Base-by-base conservation (phyloP, 2,329 filamentous ascomycete genomes). In the Botrytis byssoidea region DNA sequence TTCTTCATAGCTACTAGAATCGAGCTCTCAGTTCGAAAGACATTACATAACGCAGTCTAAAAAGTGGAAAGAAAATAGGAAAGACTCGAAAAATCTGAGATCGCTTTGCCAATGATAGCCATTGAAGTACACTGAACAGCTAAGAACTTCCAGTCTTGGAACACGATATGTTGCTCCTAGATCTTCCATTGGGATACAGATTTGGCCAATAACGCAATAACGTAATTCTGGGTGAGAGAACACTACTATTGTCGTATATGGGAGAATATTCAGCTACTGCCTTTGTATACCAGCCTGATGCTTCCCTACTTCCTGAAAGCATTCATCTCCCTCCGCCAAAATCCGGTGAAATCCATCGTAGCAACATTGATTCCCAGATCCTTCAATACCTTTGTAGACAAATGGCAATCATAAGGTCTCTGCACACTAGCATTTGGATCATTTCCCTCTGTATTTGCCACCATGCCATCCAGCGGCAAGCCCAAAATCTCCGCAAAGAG, bases 331-430 rank as follows among this genome's bases (percentile, higher is more conserved):
- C 89, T 85, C 79, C 88, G 86, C 94, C 94, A 97, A 94, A 94
- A 97, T 25, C 86, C 90, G 64, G 85, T 85, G 81, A 97, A 97
- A 78, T 94, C 88, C 79, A 90, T 88, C 0, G 93, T 93, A 64
- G 87, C 85, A 73, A 95, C 89, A 79, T 92, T 87, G 76, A 97
- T 92, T 0, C 89, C 93, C 75, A 97, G 81, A 22, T 93, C 89
- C 81, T 88, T 88, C 76, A 97, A 83, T 57, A 85, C 89, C 82
- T 88, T 88, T 14, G 92, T 97, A 79, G 93, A 94, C 64, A 98
- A 85, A 82, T 97, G 94, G 78, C 92, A 95, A 83, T 97, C 94
- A 80, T 93, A 97, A 20, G 95, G 94, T 76, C 94, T 87, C 83
- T 94, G 89, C 0, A 94, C 92, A 35, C 87, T 86, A 63, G 91